Evolutionary conservation across 148 eudicot genomes (phyloP), one percentile per base, ranked within the genome.

Genomic region (Vaccinium darrowii): DNA sequence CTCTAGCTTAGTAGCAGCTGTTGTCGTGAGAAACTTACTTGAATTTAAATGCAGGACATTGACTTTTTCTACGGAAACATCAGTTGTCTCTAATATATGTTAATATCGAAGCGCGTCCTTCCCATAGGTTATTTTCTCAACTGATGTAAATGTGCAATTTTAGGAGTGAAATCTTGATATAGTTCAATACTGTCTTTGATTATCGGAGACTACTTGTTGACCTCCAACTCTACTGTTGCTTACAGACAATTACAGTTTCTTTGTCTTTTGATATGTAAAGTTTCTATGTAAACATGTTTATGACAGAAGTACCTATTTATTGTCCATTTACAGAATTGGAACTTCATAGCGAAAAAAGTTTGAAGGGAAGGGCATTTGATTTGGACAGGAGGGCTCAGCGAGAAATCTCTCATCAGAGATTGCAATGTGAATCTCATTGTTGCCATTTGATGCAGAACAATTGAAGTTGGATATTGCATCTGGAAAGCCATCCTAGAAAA

Each of bases 361-460:
- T 51, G 19, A 16, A 50, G 80, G 86, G 19, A 16, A 50, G 80
- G 86, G 49, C 65, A 65, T 21, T 84, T 67, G 78, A 25, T 60
- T 72, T 54, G 57, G 73, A 43, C 18, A 49, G 43, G 12, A 27
- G 83, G 57, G 79, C 33, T 21, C 39, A 67, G 54, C 56, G 5
- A 57, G 53, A 57, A 14, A 13, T 4, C 54, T 27, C 67, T 51
- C 27, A 52, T 67, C 30, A 78, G 50, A 11, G 52, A 63, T 15
- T 5, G 62, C 4, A 47, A 11, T 30, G 18, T 78, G 62, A 49
- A 52, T 56, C 47, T 39, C 71, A 60, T 21, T 56, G 15, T 84
- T 50, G 33, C 11, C 56, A 51, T 33, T 19, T 51, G 73, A 51
- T 63, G 21, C 39, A 27, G 51, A 33, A 52, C 6, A 53, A 9